Base-by-base conservation (phyloP, 139 green algal species). In the Bryopsis sp. region DNA sequence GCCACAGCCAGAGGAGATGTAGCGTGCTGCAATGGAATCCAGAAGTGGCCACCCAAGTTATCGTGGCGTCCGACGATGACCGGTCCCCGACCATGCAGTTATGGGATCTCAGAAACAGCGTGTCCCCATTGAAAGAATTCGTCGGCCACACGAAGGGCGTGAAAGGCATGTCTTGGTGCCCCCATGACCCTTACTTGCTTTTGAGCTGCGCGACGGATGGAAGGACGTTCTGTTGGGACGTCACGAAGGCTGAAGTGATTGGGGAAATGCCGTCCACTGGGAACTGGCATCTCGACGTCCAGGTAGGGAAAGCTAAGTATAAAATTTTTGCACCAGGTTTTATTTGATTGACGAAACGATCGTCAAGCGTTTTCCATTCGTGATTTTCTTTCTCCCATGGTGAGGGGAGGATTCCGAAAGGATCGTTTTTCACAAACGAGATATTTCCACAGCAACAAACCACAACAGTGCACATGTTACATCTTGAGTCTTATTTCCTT, bases 41-140 rank as follows among this genome's bases (percentile, higher is more conserved):
- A 0, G 85, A 91, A 26, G 79, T 93, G 2, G 84, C 89, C 6
- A 97, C 89, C 2, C 90, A 97, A 80, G 73, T 99, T 4, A 80
- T 97, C 43, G 93, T 99, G 58, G 92, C 93, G 1, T 95, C 82
- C 8, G 94, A 96, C 39, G 90, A 99, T 46, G 94, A 99, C 76
- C 65, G 81, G 32, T 91, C 79, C 7, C 89, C 91, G 29, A 84
- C 82, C 0, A 76, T 96, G 54, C 92, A 97, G 78, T 83, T 97
- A 60, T 98, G 92, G 92, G 92, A 98, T 77, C 79, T 98, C 64
- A 83, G 92, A 32, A 97, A 96, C 83, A 87, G 83, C 54, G 85
- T 88, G 36, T 88, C 85, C 0, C 93, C 93, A 1, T 46, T 96
- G 4, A 83, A 81, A 58, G 93, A 98, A 86, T 86, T 96, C 67